phyloP scores from a whole-genome alignment of 768 basidiomycete genomes.

The Calocera cornea region DNA sequence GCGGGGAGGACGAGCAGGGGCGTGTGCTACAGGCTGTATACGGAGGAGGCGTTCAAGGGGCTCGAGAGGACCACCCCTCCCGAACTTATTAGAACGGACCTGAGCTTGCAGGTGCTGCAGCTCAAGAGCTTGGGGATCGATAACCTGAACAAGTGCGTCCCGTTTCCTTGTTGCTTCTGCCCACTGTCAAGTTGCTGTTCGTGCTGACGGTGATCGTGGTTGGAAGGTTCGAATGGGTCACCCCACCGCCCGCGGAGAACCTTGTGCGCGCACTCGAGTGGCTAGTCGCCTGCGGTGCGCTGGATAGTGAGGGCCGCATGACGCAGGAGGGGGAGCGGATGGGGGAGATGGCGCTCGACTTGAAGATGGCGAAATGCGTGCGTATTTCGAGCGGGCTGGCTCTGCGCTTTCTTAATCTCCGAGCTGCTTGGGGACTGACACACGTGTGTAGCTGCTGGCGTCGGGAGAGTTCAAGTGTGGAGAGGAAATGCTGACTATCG shows the following conservation, averaged over 20 bases:
- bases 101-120: slow-evolving; percentile 83
- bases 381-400: slow-evolving; percentile 1
- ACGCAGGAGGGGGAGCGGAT: slow-evolving; percentile 70
- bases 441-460: slow-evolving; percentile 50
- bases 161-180: not conserved
- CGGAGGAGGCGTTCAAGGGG: slow-evolving; percentile 42
- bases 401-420: not conserved
- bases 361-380: slow-evolving; percentile 89
- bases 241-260: slow-evolving; percentile 72
- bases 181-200: not conserved
- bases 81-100: slow-evolving; percentile 81
- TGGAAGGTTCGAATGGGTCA: slow-evolving; percentile 74
- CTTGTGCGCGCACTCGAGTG: slow-evolving; percentile 77
- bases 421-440: no score
- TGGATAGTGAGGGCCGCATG: slow-evolving; percentile 59
- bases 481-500: slow-evolving; percentile 89
- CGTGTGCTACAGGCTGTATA: slow-evolving; percentile 83
- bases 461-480: slow-evolving; percentile 81
- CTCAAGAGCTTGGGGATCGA: slow-evolving; percentile 91
- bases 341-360: slow-evolving; percentile 88
- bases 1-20: slow-evolving; percentile 90
- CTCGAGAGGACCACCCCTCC: slow-evolving; percentile 65
- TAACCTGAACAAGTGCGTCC: slow-evolving; percentile 57
- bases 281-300: slow-evolving; percentile 64
- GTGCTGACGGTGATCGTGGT: not conserved